Evolutionary conservation across 371 early-diverging fungal genomes (phyloP).

Genomic region (Ordospora pajunii): DNA sequence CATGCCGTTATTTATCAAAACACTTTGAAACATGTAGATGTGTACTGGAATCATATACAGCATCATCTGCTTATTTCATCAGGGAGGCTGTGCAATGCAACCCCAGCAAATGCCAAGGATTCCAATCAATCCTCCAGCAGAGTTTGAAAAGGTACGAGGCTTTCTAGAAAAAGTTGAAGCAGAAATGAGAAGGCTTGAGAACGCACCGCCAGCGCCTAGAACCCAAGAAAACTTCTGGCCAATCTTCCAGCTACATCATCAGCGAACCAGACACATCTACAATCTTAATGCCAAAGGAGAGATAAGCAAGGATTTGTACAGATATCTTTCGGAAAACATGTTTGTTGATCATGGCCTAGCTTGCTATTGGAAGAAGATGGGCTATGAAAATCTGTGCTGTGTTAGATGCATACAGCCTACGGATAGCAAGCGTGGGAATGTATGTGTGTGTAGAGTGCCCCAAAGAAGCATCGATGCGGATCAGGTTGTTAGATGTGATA

Average conservation of each 20-base stretch:
- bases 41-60: too few relatives aligned
- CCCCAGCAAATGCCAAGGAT: not conserved
- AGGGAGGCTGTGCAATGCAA: too few relatives aligned
- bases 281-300: conserved; percentile 82
- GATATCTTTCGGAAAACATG: conserved; percentile 75
- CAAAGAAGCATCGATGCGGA: conserved; percentile 67
- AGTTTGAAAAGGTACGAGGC: not conserved
- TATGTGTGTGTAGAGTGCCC: conserved; percentile 93
- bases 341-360: conserved; percentile 83
- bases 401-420: conserved; percentile 83
- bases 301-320: conserved; percentile 77
- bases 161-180: not conserved
- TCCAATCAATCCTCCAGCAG: not conserved
- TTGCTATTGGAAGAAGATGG: conserved; percentile 91
- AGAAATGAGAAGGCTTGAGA: not conserved
- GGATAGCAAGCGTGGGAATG: conserved; percentile 88
- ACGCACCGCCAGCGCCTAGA: not conserved
- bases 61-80: too few relatives aligned
- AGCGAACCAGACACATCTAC: conserved; percentile 76
- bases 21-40: not conserved
- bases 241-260: conserved; percentile 86
- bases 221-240: conserved; percentile 1
- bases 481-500: conserved; percentile 63
- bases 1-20: not conserved
- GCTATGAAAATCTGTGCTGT: conserved; percentile 93